Conservation (phyloP, 2,329 filamentous ascomycete genomes). For the Penicillium sclerotigenum region DNA sequence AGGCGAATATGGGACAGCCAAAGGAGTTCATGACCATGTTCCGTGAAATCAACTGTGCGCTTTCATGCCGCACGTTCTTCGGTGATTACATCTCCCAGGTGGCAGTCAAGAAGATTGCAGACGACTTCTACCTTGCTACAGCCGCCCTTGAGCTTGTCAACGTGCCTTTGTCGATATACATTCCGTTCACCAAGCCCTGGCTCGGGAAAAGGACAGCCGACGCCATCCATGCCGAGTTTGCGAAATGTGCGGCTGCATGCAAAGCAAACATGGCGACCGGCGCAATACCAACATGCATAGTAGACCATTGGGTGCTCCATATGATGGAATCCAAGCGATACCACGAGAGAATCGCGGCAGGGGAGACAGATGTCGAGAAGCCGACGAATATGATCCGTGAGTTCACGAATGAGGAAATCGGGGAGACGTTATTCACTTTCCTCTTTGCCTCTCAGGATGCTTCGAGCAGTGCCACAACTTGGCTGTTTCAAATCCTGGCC, state of each 20-base stretch:
- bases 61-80: slow-evolving; percentile 85
- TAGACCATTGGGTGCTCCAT: slow-evolving; percentile 80
- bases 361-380: slow-evolving; percentile 53
- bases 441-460: slow-evolving; percentile 55
- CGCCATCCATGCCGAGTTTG: slow-evolving; percentile 77
- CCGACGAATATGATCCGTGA: slow-evolving; percentile 50
- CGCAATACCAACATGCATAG: slow-evolving; percentile 75
- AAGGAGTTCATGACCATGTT: slow-evolving; percentile 79
- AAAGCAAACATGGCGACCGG: slow-evolving; percentile 79
- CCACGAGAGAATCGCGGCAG: slow-evolving; percentile 66
- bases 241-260: slow-evolving; percentile 79
- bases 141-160: slow-evolving; percentile 90
- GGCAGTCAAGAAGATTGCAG: slow-evolving; percentile 80
- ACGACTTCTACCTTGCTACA: slow-evolving; percentile 89
- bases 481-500: slow-evolving; percentile 53
- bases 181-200: slow-evolving; percentile 86
- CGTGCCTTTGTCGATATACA: slow-evolving; percentile 71
- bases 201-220: slow-evolving; percentile 84
- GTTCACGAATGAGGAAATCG: slow-evolving; percentile 51
- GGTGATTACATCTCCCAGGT: slow-evolving; percentile 85
- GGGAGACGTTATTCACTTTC: slow-evolving; percentile 53
- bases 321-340: slow-evolving; percentile 78
- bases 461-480: slow-evolving; percentile 53
- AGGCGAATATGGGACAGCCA: slow-evolving; percentile 63
- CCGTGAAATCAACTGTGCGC: slow-evolving; percentile 83